Base-by-base conservation (phyloP, 768 basidiomycete genomes). In the Boletus reticuloceps region DNA sequence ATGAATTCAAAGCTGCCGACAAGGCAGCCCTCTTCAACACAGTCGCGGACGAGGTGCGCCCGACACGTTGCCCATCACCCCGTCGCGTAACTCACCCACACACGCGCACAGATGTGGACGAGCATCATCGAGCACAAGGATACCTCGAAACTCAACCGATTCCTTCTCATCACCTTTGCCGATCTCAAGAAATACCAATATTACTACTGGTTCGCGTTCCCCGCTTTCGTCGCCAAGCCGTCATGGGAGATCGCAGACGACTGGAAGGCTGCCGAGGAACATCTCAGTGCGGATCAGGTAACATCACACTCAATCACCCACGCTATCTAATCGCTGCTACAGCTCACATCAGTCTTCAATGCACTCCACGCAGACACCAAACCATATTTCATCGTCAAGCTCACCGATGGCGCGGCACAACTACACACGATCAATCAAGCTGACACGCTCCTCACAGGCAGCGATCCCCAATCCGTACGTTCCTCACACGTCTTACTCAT, bases 151-250 rank as follows among this genome's bases (percentile, higher is more conserved):
- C 77, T 98, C 39, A 89, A 81, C 52, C 81, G 81, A 5, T 98
- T 98, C 75, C 78, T 98, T 20, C 77, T 97, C 48, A 89, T 99
- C 63, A 94, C 94, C 0, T 98, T 86, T 63, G 92, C 97, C 1
- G 97, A 99, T 72, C 85, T 99, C 62, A 99, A 98, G 80, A 98
- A 95, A 71, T 98, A 97, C 78, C 89, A 88, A 61, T 98, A 94
- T 69, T 94, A 88, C 66, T 98, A 98, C 73, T 99, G 96, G 97
- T 98, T 98, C 66, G 89, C 91, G 0, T 97, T 98, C 70, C 96
- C 97, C 3, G 93, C 95, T 0, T 86, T 98, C 60, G 86, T 88
- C 0, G 77, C 90, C 20, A 93, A 91, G 61, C 94, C 97, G 8
- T 83, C 88, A 6, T 98, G 95, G 95, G 87, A 91, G 75, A 86